Conservation (phyloP, 129 eudicot genomes). For the Flaveria ramosissima region DNA sequence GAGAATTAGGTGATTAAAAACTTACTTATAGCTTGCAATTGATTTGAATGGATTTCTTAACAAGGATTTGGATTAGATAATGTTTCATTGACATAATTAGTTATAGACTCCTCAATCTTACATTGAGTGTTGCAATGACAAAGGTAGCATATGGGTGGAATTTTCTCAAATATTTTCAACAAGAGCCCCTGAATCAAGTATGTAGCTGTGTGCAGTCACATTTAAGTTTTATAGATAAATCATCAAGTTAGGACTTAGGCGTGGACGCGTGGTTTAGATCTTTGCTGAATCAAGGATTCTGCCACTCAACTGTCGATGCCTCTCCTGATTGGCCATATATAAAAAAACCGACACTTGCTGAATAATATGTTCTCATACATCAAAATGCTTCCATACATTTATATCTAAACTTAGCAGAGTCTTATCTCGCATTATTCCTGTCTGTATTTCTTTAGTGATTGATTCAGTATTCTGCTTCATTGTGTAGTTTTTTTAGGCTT, state of each 20-base stretch:
- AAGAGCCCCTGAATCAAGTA: conserved; percentile 48
- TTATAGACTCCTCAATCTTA: not conserved
- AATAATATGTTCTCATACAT: not conserved
- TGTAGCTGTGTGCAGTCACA: conserved; percentile 15
- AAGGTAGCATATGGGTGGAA: conserved; percentile 52
- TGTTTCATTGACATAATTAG: not conserved
- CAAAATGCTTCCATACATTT: conserved; percentile 14
- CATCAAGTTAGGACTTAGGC: conserved; percentile 1
- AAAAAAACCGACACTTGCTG: not conserved
- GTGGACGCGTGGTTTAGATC: not conserved
- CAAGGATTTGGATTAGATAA: not conserved
- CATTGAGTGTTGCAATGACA: conserved; percentile 16
- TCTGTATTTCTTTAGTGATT: not conserved
- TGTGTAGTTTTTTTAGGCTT: not conserved
- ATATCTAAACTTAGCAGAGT: conserved; percentile 14
- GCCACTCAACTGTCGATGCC: not conserved
- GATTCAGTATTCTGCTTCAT: conserved; percentile 6
- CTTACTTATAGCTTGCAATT: not conserved
- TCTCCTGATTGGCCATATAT: not conserved
- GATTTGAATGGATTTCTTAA: conserved; percentile 7
- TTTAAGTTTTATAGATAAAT: conserved; percentile 13
- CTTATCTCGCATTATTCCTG: not conserved
- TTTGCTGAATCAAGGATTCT: not conserved
- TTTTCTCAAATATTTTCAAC: conserved; percentile 41
- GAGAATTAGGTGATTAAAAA: too few species aligned